Evolutionary conservation across 371 early-diverging fungal species (phyloP).

Genomic region (Rhizomucor pusillus): DNA sequence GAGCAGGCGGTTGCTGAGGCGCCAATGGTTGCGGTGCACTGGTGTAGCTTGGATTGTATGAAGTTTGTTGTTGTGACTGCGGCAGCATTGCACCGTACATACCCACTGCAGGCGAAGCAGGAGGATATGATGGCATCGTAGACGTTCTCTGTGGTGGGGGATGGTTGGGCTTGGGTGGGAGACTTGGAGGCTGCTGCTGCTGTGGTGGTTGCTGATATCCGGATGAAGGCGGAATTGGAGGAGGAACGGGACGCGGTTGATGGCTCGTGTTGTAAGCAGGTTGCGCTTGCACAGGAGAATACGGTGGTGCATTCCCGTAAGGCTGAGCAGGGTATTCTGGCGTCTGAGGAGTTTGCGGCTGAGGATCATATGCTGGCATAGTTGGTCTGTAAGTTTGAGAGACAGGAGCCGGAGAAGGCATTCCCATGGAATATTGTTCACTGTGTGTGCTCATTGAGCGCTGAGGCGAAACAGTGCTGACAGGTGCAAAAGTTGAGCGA

Average conservation of each 20-base stretch:
- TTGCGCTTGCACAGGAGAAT: conserved; percentile 11
- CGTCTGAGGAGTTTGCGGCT: not conserved
- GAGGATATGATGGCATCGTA: conserved; percentile 4
- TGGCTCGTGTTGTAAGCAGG: not conserved
- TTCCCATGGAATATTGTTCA: not conserved
- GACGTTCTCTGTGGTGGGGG: conserved; percentile 7
- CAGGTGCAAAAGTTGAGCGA: not conserved
- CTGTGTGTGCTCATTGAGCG: too few relatives aligned
- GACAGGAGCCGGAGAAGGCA: conserved; percentile 10
- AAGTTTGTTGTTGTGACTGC: not conserved
- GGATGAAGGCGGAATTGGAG: conserved; percentile 1
- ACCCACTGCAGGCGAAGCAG: not conserved
- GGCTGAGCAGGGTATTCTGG: not conserved
- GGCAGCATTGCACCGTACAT: not conserved
- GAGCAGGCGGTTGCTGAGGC: conserved; percentile 3
- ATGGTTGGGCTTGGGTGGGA: conserved; percentile 5
- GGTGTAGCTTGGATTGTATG: not conserved
- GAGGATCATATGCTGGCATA: not conserved
- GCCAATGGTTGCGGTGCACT: conserved; percentile 10
- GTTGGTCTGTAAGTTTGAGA: not conserved
- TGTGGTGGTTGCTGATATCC: conserved; percentile 7
- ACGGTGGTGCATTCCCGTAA: conserved; percentile 14
- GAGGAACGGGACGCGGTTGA: not conserved
- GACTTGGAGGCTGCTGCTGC: conserved; percentile 11
- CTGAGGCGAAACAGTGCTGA: not conserved